Evolutionary conservation across 306 rosid species (phyloP).

Genomic region (Senna tora): DNA sequence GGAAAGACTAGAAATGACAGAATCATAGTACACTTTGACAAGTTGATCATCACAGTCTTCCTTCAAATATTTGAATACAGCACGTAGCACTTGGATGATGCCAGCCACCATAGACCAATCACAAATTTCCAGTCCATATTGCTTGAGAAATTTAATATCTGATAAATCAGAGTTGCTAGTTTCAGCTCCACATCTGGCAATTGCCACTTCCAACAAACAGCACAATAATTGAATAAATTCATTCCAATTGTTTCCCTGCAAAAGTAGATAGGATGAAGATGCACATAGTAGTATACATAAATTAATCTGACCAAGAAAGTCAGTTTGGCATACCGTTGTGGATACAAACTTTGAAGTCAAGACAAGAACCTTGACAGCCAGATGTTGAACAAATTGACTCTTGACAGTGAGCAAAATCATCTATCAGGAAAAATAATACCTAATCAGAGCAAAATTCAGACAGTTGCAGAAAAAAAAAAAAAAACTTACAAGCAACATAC

Average conservation of each 20-base stretch:
- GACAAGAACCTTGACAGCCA: constrained; percentile 52
- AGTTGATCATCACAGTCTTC: constrained; percentile 51
- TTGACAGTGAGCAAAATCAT: constrained; percentile 43
- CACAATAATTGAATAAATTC: constrained; percentile 54
- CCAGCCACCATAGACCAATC: constrained; percentile 68
- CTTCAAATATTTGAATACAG: constrained; percentile 61
- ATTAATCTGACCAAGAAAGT: constrained; percentile 23
- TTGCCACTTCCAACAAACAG: constrained; percentile 49
- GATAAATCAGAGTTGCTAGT: constrained; percentile 38
- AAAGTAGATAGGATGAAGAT: constrained; percentile 1
- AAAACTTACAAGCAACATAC: background rate
- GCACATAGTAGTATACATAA: constrained; percentile 17
- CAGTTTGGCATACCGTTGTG: constrained; percentile 37
- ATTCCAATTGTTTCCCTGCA: constrained; percentile 54
- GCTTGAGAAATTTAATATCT: constrained; percentile 38
- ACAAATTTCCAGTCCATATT: constrained; percentile 48
- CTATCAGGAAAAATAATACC: constrained; percentile 42
- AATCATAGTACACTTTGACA: constrained; percentile 53
- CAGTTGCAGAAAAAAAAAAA: constrained; percentile 6
- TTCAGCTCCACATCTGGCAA: constrained; percentile 47
- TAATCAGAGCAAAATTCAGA: constrained; percentile 6
- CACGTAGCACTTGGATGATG: constrained; percentile 56
- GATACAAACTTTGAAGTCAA: constrained; percentile 44
- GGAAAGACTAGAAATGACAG: constrained; percentile 57
- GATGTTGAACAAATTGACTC: constrained; percentile 57